Percentiles rank a stretch among this genome's conserved stretches.
Conservation (phyloP, 345 rosid species). For the Lepidium aucheri region DNA sequence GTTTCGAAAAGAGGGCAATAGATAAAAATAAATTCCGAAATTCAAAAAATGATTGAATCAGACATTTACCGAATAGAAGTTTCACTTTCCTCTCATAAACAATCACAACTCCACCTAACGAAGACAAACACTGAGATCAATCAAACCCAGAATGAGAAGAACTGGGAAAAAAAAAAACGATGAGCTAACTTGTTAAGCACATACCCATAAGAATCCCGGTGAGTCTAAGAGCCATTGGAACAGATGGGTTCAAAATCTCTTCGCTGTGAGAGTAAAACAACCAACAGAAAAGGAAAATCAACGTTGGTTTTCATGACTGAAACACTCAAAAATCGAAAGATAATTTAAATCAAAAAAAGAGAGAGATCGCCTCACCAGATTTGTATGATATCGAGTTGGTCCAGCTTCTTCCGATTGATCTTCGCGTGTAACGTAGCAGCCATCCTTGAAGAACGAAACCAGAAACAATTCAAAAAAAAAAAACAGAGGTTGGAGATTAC, state of each 20-base stretch:
- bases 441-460: constrained; percentile 44
- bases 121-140: neutral
- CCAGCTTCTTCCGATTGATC: constrained; percentile 63
- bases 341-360: neutral
- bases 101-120: constrained; percentile 85
- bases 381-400: constrained; percentile 59
- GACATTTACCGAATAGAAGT: constrained; percentile 57
- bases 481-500: constrained; percentile 7
- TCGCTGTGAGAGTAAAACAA: constrained; percentile 39
- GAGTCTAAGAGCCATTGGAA: constrained; percentile 90
- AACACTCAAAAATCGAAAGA: neutral
- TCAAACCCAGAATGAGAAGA: constrained; percentile 4
- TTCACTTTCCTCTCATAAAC: constrained; percentile 91
- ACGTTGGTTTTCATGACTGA: neutral
- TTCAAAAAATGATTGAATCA: neutral
- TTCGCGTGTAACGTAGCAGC: constrained; percentile 87
- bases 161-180: neutral
- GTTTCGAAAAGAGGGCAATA: neutral
- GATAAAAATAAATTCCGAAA: neutral
- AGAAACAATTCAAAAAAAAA: neutral
- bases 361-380: constrained; percentile 46
- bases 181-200: neutral
- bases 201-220: constrained; percentile 92
- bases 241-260: constrained; percentile 81
- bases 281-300: neutral